These are phyloP conservation scores for Fomitopsis palustris DNA, from an alignment of 1,284 basidiomycete genomes.

Conservation along the genomic window DNA sequence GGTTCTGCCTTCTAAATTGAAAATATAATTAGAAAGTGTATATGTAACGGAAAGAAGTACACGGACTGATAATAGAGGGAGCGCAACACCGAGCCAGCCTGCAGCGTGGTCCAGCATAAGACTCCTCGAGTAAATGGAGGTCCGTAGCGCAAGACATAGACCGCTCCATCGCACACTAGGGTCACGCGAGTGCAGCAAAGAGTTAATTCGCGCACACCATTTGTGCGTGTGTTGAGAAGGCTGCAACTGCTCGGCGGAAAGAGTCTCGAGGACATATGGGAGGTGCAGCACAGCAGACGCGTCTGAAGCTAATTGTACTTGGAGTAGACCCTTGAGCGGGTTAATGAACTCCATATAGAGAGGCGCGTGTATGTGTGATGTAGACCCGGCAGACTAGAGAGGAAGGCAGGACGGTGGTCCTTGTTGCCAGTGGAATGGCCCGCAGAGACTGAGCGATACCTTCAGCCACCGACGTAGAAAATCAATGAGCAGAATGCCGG, in stretches of 20 bases:
- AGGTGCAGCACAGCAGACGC: conserved; percentile 52
- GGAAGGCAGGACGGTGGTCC: too few relatives aligned
- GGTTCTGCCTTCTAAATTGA: conserved; percentile 64
- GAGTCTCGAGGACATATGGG: conserved; percentile 49
- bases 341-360: conserved; percentile 32
- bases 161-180: conserved; percentile 72
- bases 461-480: neutral
- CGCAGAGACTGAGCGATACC: neutral
- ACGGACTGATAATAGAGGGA: conserved; percentile 69
- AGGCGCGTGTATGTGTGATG: too few relatives aligned
- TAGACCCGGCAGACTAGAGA: neutral
- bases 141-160: conserved; percentile 65
- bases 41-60: conserved; percentile 17
- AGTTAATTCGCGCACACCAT: conserved; percentile 67
- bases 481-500: neutral
- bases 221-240: conserved; percentile 66
- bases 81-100: conserved; percentile 59
- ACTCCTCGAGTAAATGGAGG: conserved; percentile 50
- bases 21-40: conserved; percentile 19
- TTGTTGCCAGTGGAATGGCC: too few relatives aligned
- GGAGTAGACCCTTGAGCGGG: conserved; percentile 62
- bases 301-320: conserved; percentile 69
- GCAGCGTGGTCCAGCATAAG: conserved; percentile 68
- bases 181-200: conserved; percentile 72
- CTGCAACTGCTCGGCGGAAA: conserved; percentile 47